These are phyloP conservation scores for Coix lacrymajobi DNA, from an alignment of 176 grass and related monocot species.

Conservation along the genomic window DNA sequence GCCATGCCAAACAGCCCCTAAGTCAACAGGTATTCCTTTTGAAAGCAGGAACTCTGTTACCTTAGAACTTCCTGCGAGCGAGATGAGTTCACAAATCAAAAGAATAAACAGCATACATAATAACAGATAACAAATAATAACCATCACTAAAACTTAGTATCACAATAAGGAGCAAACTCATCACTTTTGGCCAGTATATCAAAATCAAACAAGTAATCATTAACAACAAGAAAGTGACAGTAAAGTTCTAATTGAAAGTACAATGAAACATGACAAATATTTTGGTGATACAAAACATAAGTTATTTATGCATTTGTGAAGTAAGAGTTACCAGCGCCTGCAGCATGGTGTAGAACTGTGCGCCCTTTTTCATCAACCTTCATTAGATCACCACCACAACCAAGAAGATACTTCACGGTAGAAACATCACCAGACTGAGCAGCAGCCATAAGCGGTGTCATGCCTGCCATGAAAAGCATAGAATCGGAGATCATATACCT, in stretches of 20 bases:
- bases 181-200: background rate
- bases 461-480: background rate
- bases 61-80: constrained; percentile 17
- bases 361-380: constrained; percentile 11
- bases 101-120: too few relatives aligned
- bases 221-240: background rate
- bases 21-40: constrained; percentile 22
- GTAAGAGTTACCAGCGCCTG: background rate
- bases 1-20: too few relatives aligned
- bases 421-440: constrained; percentile 23
- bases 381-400: constrained; percentile 24
- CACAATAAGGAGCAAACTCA: background rate
- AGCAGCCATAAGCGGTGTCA: constrained; percentile 8
- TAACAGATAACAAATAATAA: too few relatives aligned
- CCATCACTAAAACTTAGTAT: too few relatives aligned
- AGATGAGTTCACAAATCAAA: background rate
- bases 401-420: constrained; percentile 19
- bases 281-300: background rate
- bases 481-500: background rate
- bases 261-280: background rate
- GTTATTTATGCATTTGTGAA: background rate
- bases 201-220: background rate
- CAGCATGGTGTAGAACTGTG: constrained; percentile 28
- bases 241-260: background rate
- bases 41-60: constrained; percentile 30